Conservation (phyloP, 208 protist genomes). For the Trypanosomatidae sp. region DNA sequence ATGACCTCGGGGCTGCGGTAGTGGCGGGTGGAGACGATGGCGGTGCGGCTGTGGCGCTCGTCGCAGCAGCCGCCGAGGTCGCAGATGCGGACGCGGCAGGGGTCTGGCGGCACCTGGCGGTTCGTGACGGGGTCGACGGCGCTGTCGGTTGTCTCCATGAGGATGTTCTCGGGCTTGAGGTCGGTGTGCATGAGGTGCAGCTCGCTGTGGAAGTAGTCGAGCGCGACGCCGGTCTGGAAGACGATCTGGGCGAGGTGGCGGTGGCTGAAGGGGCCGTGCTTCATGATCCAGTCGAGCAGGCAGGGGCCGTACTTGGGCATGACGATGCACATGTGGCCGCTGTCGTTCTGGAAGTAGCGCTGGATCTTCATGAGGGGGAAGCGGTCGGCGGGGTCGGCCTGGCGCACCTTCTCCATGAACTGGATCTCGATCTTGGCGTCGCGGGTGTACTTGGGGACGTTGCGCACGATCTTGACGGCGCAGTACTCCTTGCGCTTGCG, state of each 20-base stretch:
- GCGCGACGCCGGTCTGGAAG: constrained; percentile 67
- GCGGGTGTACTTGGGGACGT: constrained; percentile 82
- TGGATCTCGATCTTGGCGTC: constrained; percentile 89
- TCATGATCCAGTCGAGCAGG: constrained; percentile 84
- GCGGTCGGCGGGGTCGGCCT: constrained; percentile 66
- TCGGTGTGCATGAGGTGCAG: constrained; percentile 80
- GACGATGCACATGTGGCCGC: constrained; percentile 84
- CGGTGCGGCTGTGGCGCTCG: constrained; percentile 37
- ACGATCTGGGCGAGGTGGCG: constrained; percentile 78
- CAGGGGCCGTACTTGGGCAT: constrained; percentile 68
- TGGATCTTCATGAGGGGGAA: constrained; percentile 80
- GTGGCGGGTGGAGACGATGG: constrained; percentile 42
- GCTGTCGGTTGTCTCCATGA: constrained; percentile 62
- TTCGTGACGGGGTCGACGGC: constrained; percentile 79
- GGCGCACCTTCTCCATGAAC: constrained; percentile 80
- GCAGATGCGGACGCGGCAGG: constrained; percentile 58
- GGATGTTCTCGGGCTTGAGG: constrained; percentile 84
- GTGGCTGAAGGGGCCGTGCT: constrained; percentile 70
- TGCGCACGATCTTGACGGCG: constrained; percentile 89
- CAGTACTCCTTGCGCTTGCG: constrained; percentile 85
- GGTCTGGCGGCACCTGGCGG: constrained; percentile 38
- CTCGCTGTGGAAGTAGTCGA: constrained; percentile 81
- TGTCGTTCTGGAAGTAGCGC: constrained; percentile 83
- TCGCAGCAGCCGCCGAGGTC: constrained; percentile 54
- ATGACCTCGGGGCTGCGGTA: constrained; percentile 80